phyloP scores from a whole-genome alignment of 2,329 filamentous ascomycete species.

The Penicillium sp. region DNA sequence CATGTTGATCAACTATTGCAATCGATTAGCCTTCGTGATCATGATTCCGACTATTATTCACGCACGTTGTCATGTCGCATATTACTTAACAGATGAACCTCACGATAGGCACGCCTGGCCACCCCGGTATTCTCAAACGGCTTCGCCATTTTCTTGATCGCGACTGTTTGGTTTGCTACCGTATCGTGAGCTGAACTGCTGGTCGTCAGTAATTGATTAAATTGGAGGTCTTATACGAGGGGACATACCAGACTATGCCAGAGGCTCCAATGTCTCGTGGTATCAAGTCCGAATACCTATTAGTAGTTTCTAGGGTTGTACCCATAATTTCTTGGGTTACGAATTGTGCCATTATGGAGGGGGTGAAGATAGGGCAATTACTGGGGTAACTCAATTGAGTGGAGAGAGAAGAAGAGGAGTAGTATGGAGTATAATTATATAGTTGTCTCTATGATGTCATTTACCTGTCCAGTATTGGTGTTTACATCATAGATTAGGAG shows the following conservation, averaged over 20 bases:
- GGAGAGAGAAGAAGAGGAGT: neutral
- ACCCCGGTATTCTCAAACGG: constrained; percentile 98
- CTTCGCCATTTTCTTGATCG: constrained; percentile 99
- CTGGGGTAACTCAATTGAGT: neutral
- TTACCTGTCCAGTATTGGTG: neutral
- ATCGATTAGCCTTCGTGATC: neutral
- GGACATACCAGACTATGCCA: constrained; percentile 85
- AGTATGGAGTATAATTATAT: neutral
- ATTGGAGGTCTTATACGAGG: neutral
- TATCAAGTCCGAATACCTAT: constrained; percentile 95
- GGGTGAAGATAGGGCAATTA: neutral
- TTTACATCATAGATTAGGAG: neutral
- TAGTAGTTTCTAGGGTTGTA: constrained; percentile 98
- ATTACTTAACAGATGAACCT: constrained; percentile 95
- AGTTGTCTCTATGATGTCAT: neutral
- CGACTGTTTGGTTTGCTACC: constrained; percentile 91
- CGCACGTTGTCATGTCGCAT: constrained; percentile 91
- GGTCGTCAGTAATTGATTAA: neutral
- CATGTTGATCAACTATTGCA: constrained; percentile 62
- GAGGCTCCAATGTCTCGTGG: constrained; percentile 98
- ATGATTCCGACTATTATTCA: neutral
- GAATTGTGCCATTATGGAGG: constrained; percentile 81
- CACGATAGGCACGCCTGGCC: constrained; percentile 94
- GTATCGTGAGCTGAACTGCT: constrained; percentile 91
- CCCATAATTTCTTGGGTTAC: constrained; percentile 98